Evolutionary conservation across 192 early-diverging fungal genomes (phyloP).

Genomic region (Coemansia sp.): DNA sequence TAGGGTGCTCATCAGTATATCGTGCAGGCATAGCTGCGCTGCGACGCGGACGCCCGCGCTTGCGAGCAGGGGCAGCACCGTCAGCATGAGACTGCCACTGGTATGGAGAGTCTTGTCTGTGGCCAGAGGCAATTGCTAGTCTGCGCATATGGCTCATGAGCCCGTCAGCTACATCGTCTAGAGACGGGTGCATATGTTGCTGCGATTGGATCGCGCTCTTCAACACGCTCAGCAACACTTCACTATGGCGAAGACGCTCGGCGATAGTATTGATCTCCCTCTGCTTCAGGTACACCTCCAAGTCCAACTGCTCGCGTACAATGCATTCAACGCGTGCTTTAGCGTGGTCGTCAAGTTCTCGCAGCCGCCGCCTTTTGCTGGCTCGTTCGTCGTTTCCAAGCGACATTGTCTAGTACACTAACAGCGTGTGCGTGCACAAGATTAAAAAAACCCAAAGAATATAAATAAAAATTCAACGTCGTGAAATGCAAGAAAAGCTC

Average conservation of each 20-base stretch:
- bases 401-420: not conserved
- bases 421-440: not conserved
- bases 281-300: slow-evolving; percentile 75
- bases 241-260: slow-evolving; percentile 63
- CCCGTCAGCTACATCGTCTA: slow-evolving; percentile 22
- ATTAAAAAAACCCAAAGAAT: not conserved
- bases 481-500: not conserved
- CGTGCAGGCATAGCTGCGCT: slow-evolving; percentile 20
- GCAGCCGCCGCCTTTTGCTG: slow-evolving; percentile 14
- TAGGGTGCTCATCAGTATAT: slow-evolving; percentile 6
- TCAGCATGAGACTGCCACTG: not conserved
- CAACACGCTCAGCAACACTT: slow-evolving; percentile 61
- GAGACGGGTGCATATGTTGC: slow-evolving; percentile 35
- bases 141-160: slow-evolving; percentile 28
- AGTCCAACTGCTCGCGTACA: slow-evolving; percentile 75
- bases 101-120: not conserved
- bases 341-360: slow-evolving; percentile 13
- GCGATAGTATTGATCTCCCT: slow-evolving; percentile 67
- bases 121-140: slow-evolving; percentile 1
- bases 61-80: not conserved
- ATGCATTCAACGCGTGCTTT: slow-evolving; percentile 58
- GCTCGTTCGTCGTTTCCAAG: not conserved
- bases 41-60: slow-evolving; percentile 30
- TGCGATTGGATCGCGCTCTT: slow-evolving; percentile 55
- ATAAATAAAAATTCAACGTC: not conserved